phyloP scores from a whole-genome alignment of 371 early-diverging fungal genomes.

The Actinomortierella ambigua region DNA sequence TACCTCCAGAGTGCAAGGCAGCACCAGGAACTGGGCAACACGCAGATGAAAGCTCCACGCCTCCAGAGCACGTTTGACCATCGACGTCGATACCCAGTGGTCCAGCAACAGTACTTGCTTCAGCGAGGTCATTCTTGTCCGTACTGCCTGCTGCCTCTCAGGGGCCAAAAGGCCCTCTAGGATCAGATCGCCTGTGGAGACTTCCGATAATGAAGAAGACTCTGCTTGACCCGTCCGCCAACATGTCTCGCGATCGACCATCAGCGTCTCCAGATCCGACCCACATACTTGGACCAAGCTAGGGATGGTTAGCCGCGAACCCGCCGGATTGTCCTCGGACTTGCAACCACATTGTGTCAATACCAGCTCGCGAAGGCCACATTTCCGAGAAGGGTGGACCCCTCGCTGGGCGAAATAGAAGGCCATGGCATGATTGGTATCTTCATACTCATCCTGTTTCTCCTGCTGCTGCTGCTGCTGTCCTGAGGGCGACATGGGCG shows the following conservation, averaged over 20 bases:
- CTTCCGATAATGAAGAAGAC: not conserved
- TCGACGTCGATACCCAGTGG: constrained; percentile 24
- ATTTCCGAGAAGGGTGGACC: too few relatives aligned
- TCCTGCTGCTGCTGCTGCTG: too few relatives aligned
- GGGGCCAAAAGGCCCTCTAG: constrained; percentile 14
- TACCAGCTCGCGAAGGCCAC: too few relatives aligned
- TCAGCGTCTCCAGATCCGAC: constrained; percentile 16
- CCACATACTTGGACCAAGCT: constrained; percentile 30
- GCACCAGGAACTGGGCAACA: too few relatives aligned
- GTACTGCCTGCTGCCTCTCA: not conserved
- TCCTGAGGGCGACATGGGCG: too few relatives aligned
- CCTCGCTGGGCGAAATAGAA: too few relatives aligned
- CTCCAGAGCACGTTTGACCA: too few relatives aligned
- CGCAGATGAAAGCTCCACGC: too few relatives aligned
- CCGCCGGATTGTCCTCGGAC: constrained; percentile 1
- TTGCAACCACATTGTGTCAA: too few relatives aligned
- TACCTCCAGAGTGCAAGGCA: too few relatives aligned
- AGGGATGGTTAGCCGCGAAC: constrained; percentile 24
- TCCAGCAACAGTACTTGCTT: constrained; percentile 18
- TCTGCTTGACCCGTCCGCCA: constrained; percentile 15
- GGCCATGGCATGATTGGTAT: too few relatives aligned
- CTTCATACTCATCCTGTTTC: too few relatives aligned
- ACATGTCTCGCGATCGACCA: constrained; percentile 30
- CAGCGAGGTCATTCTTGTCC: constrained; percentile 6
- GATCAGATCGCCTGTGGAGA: constrained; percentile 31